Percentiles rank a stretch among this genome's conserved stretches.
Evolutionary conservation across 169 alveolate genomes (phyloP).

Genomic region (Eimeria acervulina): DNA sequence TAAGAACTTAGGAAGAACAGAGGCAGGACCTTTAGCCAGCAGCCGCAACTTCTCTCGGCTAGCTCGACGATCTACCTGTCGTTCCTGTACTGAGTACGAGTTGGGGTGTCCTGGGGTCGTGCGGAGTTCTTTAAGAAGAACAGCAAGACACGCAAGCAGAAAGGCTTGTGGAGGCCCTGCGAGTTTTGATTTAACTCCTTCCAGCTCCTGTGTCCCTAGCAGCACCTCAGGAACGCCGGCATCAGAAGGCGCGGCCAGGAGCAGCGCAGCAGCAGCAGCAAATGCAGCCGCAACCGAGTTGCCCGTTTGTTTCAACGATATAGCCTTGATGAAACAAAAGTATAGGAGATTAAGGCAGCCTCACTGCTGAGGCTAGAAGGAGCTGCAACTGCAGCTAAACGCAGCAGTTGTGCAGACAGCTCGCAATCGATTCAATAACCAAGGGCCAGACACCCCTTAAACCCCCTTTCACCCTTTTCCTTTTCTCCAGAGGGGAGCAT

Average conservation of each 20-base stretch:
- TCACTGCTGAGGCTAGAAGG: not conserved
- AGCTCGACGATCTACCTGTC: constrained; percentile 25
- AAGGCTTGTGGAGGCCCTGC: not conserved
- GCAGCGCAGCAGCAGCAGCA: not conserved
- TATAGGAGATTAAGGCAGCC: not conserved
- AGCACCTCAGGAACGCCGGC: constrained; percentile 2
- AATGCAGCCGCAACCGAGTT: not conserved
- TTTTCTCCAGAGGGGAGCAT: constrained; percentile 16
- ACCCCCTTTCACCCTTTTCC: no score
- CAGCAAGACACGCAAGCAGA: not conserved
- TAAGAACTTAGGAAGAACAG: not conserved
- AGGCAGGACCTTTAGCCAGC: not conserved
- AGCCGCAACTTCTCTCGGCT: constrained; percentile 29
- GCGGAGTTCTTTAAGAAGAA: not conserved
- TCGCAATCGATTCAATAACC: no score
- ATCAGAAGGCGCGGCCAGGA: not conserved
- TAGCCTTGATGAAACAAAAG: not conserved
- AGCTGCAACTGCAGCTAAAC: not conserved
- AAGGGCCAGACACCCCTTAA: not conserved
- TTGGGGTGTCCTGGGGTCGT: constrained; percentile 1
- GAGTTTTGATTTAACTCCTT: not conserved
- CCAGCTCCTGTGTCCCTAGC: not conserved
- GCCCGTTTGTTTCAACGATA: not conserved
- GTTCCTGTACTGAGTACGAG: not conserved
- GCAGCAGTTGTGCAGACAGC: not conserved